Percentiles rank a stretch among this genome's conserved stretches.
These are phyloP conservation scores for Baorangia bicolor DNA, from an alignment of 768 basidiomycete genomes.

Conservation along the genomic window DNA sequence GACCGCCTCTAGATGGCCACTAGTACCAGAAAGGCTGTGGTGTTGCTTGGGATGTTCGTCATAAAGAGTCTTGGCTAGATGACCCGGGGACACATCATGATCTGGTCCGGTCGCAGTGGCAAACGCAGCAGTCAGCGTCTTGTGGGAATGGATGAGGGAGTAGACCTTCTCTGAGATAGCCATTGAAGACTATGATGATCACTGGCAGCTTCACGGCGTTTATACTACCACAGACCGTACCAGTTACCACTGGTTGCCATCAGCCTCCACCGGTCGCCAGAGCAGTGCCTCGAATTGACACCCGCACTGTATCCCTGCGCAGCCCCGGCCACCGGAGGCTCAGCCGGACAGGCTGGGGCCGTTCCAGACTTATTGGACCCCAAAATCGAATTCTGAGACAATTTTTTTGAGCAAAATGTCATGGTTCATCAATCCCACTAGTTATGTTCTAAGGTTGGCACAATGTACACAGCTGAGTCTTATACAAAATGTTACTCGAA, in stretches of 20 bases:
- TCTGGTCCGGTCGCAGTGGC: slow-evolving; percentile 34
- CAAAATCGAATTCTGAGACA: no score
- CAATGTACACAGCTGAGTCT: background rate
- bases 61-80: slow-evolving; percentile 42
- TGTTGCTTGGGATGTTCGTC: slow-evolving; percentile 28
- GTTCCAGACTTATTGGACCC: background rate
- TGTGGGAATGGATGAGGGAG: slow-evolving; percentile 31
- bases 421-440: background rate
- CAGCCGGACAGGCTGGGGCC: no score
- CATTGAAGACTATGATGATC: slow-evolving; percentile 15
- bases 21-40: slow-evolving; percentile 16
- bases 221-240: background rate
- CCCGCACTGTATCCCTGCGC: background rate
- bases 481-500: background rate
- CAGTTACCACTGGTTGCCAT: background rate
- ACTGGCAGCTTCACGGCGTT: background rate
- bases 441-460: background rate
- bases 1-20: slow-evolving; percentile 18
- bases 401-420: background rate
- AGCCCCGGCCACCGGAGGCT: background rate
- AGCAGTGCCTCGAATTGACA: background rate
- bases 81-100: slow-evolving; percentile 27
- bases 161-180: slow-evolving; percentile 32
- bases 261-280: background rate
- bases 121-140: slow-evolving; percentile 44